phyloP scores from a whole-genome alignment of 306 rosid genomes.

The Citrullus amarus region DNA sequence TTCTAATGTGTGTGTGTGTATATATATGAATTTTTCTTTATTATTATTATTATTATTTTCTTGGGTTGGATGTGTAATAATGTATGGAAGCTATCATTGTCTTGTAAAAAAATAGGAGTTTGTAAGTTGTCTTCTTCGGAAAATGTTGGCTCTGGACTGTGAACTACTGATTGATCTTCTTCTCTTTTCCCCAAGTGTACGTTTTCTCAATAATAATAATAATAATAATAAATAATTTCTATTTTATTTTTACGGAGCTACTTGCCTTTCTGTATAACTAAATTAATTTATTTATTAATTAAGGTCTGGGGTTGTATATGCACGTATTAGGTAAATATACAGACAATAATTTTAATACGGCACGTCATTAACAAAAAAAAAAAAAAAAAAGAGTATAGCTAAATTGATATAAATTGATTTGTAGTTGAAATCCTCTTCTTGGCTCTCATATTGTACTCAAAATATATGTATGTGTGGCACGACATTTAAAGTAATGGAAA shows the following conservation, averaged over 20 bases:
- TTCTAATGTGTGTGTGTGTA: not conserved
- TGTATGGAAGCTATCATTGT: slow-evolving; percentile 1
- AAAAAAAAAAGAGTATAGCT: too few species aligned
- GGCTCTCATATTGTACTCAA: too few species aligned
- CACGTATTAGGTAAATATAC: not conserved
- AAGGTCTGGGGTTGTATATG: not conserved
- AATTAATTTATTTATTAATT: not conserved
- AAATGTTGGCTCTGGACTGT: not conserved
- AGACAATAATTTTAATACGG: not conserved
- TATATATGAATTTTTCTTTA: not conserved
- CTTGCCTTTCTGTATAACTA: not conserved
- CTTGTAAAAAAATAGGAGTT: not conserved
- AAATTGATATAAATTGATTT: too few species aligned
- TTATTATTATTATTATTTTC: not conserved
- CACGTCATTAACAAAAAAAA: too few species aligned
- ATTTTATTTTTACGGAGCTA: not conserved
- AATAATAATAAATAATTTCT: too few species aligned
- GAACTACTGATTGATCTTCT: not conserved
- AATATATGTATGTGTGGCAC: too few species aligned
- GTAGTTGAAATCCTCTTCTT: too few species aligned
- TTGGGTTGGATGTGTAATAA: not conserved
- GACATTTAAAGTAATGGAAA: too few species aligned
- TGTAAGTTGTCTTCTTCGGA: slow-evolving; percentile 1
- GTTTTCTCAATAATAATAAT: too few species aligned
- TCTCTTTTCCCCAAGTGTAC: slow-evolving; percentile 2